Evolutionary conservation across 305 asterid genomes (phyloP).

Genomic region (Solanum hybrid): DNA sequence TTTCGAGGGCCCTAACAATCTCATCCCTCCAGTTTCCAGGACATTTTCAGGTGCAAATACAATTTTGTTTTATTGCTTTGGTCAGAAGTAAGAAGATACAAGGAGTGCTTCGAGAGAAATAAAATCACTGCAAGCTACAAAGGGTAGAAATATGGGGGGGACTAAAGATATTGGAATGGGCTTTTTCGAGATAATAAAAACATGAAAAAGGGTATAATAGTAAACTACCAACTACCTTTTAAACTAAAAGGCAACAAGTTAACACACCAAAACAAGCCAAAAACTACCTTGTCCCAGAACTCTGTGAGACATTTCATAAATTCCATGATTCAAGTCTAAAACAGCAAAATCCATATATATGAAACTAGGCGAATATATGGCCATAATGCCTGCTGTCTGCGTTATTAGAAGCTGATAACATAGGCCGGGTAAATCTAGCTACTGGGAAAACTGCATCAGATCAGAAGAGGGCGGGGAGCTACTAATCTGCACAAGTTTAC

Average conservation of each 20-base stretch:
- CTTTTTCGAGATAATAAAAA: background rate
- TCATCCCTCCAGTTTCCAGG: background rate
- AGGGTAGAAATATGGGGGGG: background rate
- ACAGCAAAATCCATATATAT: background rate
- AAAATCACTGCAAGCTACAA: background rate
- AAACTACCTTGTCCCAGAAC: background rate
- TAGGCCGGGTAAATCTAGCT: background rate
- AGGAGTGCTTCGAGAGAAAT: background rate
- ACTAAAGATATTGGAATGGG: background rate
- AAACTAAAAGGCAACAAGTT: background rate
- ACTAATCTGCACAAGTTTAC: slow-evolving; percentile 29
- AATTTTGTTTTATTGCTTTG: background rate
- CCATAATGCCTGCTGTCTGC: background rate
- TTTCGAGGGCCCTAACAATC: background rate
- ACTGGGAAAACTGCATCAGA: background rate
- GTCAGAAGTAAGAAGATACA: background rate
- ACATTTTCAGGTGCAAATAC: background rate
- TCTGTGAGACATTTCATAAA: background rate
- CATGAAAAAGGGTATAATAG: background rate
- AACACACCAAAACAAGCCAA: background rate
- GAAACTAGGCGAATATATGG: background rate
- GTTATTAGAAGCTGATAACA: background rate
- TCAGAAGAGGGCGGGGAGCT: background rate
- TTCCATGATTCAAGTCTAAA: background rate
- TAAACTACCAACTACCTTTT: background rate